phyloP scores from a whole-genome alignment of 805 yeast genomes.

The Brettanomyces sp. region DNA sequence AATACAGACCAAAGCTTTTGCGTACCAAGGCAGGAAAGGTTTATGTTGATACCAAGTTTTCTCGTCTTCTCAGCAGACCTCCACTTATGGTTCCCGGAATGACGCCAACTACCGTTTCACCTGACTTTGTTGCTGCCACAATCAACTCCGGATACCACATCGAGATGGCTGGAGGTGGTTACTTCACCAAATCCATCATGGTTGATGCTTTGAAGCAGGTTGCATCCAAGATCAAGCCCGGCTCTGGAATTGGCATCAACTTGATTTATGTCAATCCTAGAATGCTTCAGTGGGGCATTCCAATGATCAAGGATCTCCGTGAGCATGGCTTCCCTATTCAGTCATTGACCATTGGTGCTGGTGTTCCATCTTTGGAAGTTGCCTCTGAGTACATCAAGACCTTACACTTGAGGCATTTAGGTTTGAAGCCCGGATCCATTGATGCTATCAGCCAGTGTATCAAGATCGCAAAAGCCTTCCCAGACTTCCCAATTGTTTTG shows the following conservation, averaged over 20 bases:
- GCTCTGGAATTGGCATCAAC: constrained; percentile 85
- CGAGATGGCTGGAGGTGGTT: constrained; percentile 99
- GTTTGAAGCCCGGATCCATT: constrained; percentile 95
- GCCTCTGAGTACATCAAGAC: constrained; percentile 93
- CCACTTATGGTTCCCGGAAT: constrained; percentile 98
- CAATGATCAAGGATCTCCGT: constrained; percentile 82
- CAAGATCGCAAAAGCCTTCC: constrained; percentile 90
- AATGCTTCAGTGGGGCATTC: constrained; percentile 98
- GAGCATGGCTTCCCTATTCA: constrained; percentile 92
- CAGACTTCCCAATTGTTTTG: constrained; percentile 89
- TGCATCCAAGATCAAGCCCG: constrained; percentile 62
- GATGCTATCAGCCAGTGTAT: constrained; percentile 85
- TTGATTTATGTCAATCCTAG: constrained; percentile 94
- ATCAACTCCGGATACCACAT: constrained; percentile 95
- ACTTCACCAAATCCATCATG: constrained; percentile 67
- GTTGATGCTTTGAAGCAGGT: constrained; percentile 68
- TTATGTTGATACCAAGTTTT: constrained; percentile 89
- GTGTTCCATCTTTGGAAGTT: constrained; percentile 97
- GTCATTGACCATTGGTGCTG: constrained; percentile 96
- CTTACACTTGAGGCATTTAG: constrained; percentile 85
- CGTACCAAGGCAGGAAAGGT: constrained; percentile 66
- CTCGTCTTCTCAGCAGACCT: constrained; percentile 84
- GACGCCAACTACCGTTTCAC: constrained; percentile 97
- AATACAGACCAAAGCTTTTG: constrained; percentile 77
- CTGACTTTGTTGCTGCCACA: constrained; percentile 89